A percentile compares a stretch with the other conserved stretches of the same genome.
Evolutionary conservation across 768 basidiomycete species (phyloP).

Genomic region (Candolleomyces efflorescens): DNA sequence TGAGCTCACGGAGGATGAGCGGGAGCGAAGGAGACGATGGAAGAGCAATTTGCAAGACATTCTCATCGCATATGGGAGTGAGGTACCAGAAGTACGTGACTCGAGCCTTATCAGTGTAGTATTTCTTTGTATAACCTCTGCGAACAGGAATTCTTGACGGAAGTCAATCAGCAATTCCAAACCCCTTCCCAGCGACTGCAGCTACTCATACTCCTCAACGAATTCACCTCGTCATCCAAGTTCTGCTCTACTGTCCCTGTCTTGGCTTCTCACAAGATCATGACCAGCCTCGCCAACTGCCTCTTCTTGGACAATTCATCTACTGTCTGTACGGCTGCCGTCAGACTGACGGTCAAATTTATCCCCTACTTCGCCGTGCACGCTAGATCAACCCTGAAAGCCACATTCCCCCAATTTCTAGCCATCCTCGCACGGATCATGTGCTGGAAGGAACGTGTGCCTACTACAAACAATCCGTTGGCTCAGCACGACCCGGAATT

Average conservation of each 20-base stretch:
- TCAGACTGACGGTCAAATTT: constrained; percentile 63
- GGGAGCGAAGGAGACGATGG: constrained; percentile 60
- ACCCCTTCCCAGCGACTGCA: constrained; percentile 63
- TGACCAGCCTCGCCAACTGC: constrained; percentile 61
- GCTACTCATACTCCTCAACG: constrained; percentile 61
- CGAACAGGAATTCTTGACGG: constrained; percentile 63
- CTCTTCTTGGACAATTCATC: constrained; percentile 74
- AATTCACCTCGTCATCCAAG: constrained; percentile 50
- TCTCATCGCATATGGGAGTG: constrained; percentile 59
- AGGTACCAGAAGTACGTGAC: constrained; percentile 56
- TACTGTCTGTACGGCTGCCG: constrained; percentile 58
- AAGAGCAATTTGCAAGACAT: constrained; percentile 77
- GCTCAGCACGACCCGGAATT: constrained; percentile 23
- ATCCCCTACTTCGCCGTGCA: constrained; percentile 72
- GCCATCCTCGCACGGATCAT: constrained; percentile 65
- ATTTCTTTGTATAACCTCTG: constrained; percentile 1
- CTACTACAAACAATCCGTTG: constrained; percentile 24
- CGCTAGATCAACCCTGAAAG: constrained; percentile 51
- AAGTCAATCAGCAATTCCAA: constrained; percentile 59
- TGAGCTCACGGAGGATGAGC: constrained; percentile 56
- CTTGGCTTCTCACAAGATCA: constrained; percentile 58
- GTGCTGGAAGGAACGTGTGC: constrained; percentile 65
- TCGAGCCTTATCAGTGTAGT: neutral
- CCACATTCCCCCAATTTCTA: constrained; percentile 60
- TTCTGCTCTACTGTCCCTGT: constrained; percentile 47